These are phyloP conservation scores for Pluteus cervinus DNA, from an alignment of 768 basidiomycete species.

Conservation along the genomic window DNA sequence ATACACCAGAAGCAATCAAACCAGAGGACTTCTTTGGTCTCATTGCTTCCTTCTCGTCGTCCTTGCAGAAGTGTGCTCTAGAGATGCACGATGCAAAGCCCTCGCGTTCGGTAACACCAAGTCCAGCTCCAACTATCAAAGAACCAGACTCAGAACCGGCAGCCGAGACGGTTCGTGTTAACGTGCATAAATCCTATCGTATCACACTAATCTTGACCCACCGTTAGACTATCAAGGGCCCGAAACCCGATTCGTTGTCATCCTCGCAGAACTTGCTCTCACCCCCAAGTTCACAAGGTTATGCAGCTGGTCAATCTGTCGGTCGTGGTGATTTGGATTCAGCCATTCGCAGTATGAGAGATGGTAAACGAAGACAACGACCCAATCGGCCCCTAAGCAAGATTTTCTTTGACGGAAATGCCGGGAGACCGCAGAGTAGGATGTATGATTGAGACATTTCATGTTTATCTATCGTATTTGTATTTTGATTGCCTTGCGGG, in stretches of 20 bases:
- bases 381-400: slow-evolving; percentile 59
- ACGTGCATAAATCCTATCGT: no score
- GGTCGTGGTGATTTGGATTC: slow-evolving; percentile 80
- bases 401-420: slow-evolving; percentile 79
- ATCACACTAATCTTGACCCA: slow-evolving; percentile 8
- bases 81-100: slow-evolving; percentile 55
- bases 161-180: slow-evolving; percentile 16
- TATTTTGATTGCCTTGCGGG: no score
- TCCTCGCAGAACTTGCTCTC: slow-evolving; percentile 22
- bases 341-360: slow-evolving; percentile 75
- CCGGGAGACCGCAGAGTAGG: no score
- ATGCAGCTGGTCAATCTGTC: slow-evolving; percentile 44
- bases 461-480: no score
- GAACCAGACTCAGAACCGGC: slow-evolving; percentile 14
- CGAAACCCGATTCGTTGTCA: slow-evolving; percentile 12
- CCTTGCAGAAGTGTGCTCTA: slow-evolving; percentile 68
- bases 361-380: slow-evolving; percentile 51
- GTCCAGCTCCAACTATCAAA: slow-evolving; percentile 17
- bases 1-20: slow-evolving; percentile 57
- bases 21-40: slow-evolving; percentile 81
- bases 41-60: slow-evolving; percentile 68
- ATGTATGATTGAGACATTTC: no score
- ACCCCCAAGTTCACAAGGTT: slow-evolving; percentile 31
- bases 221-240: slow-evolving; percentile 41
- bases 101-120: no score